These are phyloP conservation scores for Tubosaeta sp. DNA, from an alignment of 768 basidiomycete species.

Conservation along the genomic window DNA sequence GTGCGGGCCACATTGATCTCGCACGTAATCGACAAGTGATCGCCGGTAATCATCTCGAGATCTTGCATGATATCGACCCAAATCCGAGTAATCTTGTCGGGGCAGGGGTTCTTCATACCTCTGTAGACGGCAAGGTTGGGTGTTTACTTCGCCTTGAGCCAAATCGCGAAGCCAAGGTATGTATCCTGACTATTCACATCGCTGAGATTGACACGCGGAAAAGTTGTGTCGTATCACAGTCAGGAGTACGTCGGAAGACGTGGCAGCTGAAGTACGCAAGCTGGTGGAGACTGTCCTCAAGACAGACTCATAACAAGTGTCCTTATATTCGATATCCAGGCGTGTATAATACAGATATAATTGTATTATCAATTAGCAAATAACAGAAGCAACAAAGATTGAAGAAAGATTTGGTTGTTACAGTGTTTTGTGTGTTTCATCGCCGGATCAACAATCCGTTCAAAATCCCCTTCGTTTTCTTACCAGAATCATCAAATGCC, in stretches of 20 bases:
- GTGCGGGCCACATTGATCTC: slow-evolving; percentile 68
- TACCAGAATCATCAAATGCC: slow-evolving; percentile 20
- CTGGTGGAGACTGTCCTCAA: slow-evolving; percentile 40
- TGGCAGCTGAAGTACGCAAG: slow-evolving; percentile 67
- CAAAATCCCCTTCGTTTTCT: slow-evolving; percentile 37
- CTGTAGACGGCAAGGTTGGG: slow-evolving; percentile 90
- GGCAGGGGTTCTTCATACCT: slow-evolving; percentile 95
- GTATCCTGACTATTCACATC: slow-evolving; percentile 10
- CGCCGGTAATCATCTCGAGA: slow-evolving; percentile 68
- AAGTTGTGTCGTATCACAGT: slow-evolving; percentile 92
- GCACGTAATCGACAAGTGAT: slow-evolving; percentile 72
- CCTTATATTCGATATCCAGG: slow-evolving; percentile 12
- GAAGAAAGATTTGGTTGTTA: not conserved
- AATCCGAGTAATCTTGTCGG: slow-evolving; percentile 92
- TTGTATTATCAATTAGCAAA: slow-evolving; percentile 11
- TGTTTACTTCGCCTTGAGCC: slow-evolving; percentile 92
- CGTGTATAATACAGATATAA: slow-evolving; percentile 26
- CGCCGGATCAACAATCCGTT: slow-evolving; percentile 38
- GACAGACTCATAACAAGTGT: slow-evolving; percentile 15
- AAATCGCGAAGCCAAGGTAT: slow-evolving; percentile 91
- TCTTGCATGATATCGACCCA: slow-evolving; percentile 85
- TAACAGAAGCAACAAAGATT: slow-evolving; percentile 3
- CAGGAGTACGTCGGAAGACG: slow-evolving; percentile 91
- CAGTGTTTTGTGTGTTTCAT: slow-evolving; percentile 15
- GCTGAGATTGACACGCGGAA: not conserved